phyloP scores from a whole-genome alignment of 805 yeast genomes.

The Metschnikowia gruessii region DNA sequence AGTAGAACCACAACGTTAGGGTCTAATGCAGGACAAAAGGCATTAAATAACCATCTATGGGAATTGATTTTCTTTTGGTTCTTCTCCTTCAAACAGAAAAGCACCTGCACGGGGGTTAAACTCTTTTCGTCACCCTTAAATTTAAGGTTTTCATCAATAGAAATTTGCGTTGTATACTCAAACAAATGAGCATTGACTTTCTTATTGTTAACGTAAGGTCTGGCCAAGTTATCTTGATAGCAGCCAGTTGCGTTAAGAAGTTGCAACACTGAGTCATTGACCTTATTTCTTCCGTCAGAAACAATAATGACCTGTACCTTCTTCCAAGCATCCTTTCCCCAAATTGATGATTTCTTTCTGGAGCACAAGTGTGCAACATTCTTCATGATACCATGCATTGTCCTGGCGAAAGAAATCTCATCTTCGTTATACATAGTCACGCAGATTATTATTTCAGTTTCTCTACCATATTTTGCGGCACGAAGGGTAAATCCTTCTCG shows the following conservation, averaged over 20 bases:
- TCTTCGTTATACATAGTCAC: conserved; percentile 98
- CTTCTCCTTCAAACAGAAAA: conserved; percentile 88
- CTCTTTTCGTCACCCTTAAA: conserved; percentile 89
- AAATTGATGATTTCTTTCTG: conserved; percentile 74
- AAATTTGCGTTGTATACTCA: conserved; percentile 94
- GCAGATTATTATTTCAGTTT: conserved; percentile 87
- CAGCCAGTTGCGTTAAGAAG: conserved; percentile 92
- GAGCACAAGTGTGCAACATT: conserved; percentile 85
- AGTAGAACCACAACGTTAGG: conserved; percentile 87
- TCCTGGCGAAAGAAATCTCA: conserved; percentile 83
- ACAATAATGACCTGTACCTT: conserved; percentile 89
- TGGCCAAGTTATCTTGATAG: conserved; percentile 96
- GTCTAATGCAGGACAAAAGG: conserved; percentile 85
- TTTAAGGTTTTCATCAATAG: conserved; percentile 83
- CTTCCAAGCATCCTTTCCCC: conserved; percentile 98
- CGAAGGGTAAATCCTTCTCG: conserved; percentile 80
- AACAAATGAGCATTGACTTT: conserved; percentile 91
- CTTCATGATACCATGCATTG: conserved; percentile 90
- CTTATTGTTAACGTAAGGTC: conserved; percentile 87
- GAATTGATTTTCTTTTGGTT: conserved; percentile 94
- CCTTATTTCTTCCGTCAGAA: conserved; percentile 92
- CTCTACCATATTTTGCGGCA: conserved; percentile 82
- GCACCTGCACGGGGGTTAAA: conserved; percentile 89
- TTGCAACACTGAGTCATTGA: conserved; percentile 80
- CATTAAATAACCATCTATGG: conserved; percentile 96